Base-by-base conservation (phyloP, 345 rosid genomes). In the Ceriops zippeliana region DNA sequence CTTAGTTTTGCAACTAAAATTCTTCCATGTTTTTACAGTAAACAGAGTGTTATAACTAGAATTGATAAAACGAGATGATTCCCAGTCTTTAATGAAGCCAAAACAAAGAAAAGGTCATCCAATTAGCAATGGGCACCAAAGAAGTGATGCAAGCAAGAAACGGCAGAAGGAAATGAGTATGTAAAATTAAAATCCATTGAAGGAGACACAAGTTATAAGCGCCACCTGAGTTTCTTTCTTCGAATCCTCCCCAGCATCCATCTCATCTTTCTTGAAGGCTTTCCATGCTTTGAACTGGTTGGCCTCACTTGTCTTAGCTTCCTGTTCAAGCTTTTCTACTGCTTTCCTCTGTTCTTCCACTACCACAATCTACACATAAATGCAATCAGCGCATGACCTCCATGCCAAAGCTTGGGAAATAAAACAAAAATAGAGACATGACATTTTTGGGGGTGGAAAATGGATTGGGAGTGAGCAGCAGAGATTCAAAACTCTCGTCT, bases 271-370 rank as follows among this genome's bases (percentile, higher is more conserved):
- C 77, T 76, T 77, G 5, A 81, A 69, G 9, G 82, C 57, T 5
- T 70, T 65, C 60, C 79, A 67, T 30, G 63, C 69, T 9, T 75
- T 69, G 59, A 73, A 71, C 54, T 75, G 78, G 42, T 77, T 75
- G 58, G 58, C 74, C 69, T 82, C 84, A 66, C 70, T 73, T 49
- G 34, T 70, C 58, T 72, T 65, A 74, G 56, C 80, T 66, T 81
- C 91, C 57, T 82, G 82, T 26, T 81, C 86, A 7, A 69, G 74
- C 77, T 76, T 85, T 59, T 82, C 82, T 15, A 65, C 71, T 6
- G 74, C 75, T 69, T 78, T 87, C 27, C 75, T 83, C 66, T 74
- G 84, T 64, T 91, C 92, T 73, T 86, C 89, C 20, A 93, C 75
- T 63, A 83, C 86, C 53, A 80, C 98, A 82, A 90, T 77, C 97